phyloP scores from a whole-genome alignment of 2,329 filamentous ascomycete species.

The Pseudogymnoascus sp. region DNA sequence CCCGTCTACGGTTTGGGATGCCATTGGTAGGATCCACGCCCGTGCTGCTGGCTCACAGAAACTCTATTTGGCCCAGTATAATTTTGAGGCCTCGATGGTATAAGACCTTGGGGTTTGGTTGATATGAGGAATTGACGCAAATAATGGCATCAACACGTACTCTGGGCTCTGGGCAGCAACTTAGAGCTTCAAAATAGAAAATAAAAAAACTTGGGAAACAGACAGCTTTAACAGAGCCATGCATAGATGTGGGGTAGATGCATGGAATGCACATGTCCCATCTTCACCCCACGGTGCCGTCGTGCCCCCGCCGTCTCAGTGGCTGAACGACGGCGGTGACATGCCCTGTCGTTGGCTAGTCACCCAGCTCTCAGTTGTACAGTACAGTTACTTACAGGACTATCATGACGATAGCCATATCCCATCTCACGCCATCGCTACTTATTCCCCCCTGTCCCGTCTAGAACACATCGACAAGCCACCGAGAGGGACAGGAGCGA shows the following conservation, averaged over 20 bases:
- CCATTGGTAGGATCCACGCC: neutral
- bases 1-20: neutral
- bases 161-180: neutral
- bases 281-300: neutral
- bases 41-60: neutral
- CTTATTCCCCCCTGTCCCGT: neutral
- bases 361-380: neutral
- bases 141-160: neutral
- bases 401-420: slow-evolving; percentile 1
- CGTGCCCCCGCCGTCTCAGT: neutral
- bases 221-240: neutral
- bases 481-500: neutral
- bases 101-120: neutral
- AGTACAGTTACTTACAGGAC: neutral
- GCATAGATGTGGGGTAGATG: neutral
- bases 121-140: neutral
- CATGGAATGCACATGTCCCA: neutral
- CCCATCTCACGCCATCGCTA: slow-evolving; percentile 1
- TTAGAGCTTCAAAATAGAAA: neutral
- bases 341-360: neutral
- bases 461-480: neutral
- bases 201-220: neutral
- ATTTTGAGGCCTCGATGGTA: neutral
- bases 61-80: neutral
- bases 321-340: neutral